Conservation (phyloP, 2,329 filamentous ascomycete genomes). For the Fusarium sp. region DNA sequence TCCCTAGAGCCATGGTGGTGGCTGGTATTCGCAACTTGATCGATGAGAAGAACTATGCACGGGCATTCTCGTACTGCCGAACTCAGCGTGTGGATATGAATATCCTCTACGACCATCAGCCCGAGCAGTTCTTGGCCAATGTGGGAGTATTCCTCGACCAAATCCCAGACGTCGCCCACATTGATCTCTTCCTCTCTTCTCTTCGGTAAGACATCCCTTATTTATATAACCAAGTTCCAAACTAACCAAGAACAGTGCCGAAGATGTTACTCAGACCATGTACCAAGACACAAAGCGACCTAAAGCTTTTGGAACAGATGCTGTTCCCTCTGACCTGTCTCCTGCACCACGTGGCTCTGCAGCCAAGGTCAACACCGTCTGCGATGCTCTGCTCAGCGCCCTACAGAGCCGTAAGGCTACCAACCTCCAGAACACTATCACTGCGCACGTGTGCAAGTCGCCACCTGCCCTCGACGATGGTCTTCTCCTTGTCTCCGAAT, state of each 20-base stretch:
- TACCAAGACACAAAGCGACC: constrained; percentile 83
- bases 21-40: constrained; percentile 88
- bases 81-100: constrained; percentile 98
- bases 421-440: constrained; percentile 91
- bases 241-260: constrained; percentile 68
- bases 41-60: constrained; percentile 81
- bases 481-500: constrained; percentile 78
- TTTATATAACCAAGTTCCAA: background rate
- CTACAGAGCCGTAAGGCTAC: constrained; percentile 71
- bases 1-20: constrained; percentile 89
- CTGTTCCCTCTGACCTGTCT: constrained; percentile 20
- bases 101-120: constrained; percentile 93
- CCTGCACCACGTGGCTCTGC: constrained; percentile 34
- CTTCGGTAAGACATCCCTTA: constrained; percentile 68
- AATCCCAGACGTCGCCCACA: constrained; percentile 80
- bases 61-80: constrained; percentile 87
- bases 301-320: constrained; percentile 28
- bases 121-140: constrained; percentile 82
- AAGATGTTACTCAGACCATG: constrained; percentile 93
- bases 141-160: constrained; percentile 85
- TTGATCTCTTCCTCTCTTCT: constrained; percentile 92
- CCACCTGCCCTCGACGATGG: constrained; percentile 92
- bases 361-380: constrained; percentile 86
- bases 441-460: constrained; percentile 91
- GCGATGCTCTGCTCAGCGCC: constrained; percentile 81